phyloP scores from a whole-genome alignment of 2,329 filamentous ascomycete genomes.

The Tolypocladium sp. region DNA sequence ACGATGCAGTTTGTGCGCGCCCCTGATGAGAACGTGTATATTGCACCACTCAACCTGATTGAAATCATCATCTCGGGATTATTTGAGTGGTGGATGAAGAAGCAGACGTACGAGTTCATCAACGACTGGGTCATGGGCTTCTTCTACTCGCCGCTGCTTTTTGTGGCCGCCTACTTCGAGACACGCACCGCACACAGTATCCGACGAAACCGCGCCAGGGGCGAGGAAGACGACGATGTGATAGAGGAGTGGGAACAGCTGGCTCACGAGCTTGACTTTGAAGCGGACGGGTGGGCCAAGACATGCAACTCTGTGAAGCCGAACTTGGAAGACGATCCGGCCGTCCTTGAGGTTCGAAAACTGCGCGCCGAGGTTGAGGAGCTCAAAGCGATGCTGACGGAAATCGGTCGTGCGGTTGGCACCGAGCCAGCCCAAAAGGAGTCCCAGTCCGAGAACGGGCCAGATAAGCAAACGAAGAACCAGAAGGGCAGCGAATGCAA shows the following conservation, averaged over 20 bases:
- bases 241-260: constrained; percentile 92
- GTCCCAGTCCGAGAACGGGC: neutral
- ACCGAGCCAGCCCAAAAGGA: neutral
- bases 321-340: constrained; percentile 71
- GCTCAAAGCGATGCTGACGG: constrained; percentile 39
- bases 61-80: constrained; percentile 73
- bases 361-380: constrained; percentile 49
- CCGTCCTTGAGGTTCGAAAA: constrained; percentile 59
- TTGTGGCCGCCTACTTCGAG: constrained; percentile 69
- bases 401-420: constrained; percentile 18
- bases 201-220: constrained; percentile 61
- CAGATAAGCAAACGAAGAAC: constrained; percentile 3
- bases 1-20: constrained; percentile 96
- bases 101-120: constrained; percentile 61
- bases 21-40: constrained; percentile 96
- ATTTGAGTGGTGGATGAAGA: constrained; percentile 94
- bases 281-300: constrained; percentile 78
- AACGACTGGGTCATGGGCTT: constrained; percentile 85
- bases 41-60: constrained; percentile 88
- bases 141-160: constrained; percentile 75
- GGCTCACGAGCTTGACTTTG: constrained; percentile 62
- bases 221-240: constrained; percentile 83
- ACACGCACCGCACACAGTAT: constrained; percentile 57
- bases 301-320: constrained; percentile 66
- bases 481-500: constrained; percentile 2